phyloP scores from a whole-genome alignment of 805 yeast genomes.

The Candida boidinii region DNA sequence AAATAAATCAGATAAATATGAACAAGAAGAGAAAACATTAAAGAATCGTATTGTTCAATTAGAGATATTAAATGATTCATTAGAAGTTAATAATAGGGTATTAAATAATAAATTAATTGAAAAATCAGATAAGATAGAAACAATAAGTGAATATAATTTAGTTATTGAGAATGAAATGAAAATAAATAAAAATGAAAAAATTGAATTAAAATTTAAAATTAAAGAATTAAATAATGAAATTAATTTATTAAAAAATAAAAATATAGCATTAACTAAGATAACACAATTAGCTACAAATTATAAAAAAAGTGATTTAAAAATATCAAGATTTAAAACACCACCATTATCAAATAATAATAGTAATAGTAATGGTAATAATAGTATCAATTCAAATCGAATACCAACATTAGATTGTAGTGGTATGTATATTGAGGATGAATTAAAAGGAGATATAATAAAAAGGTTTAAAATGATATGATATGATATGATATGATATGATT shows the following conservation, averaged over 20 bases:
- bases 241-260: not conserved
- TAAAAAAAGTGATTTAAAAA: not conserved
- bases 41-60: too few species aligned
- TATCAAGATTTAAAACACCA: not conserved
- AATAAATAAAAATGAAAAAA: not conserved
- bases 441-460: too few species aligned
- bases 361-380: not conserved
- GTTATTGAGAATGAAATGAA: not conserved
- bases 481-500: too few species aligned
- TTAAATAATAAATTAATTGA: constrained; percentile 23
- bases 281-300: not conserved
- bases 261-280: too few species aligned
- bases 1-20: constrained; percentile 4
- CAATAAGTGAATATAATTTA: too few species aligned
- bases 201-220: not conserved
- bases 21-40: constrained; percentile 16
- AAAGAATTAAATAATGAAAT: not conserved
- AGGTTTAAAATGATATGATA: too few species aligned
- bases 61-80: too few species aligned
- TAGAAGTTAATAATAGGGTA: constrained; percentile 12
- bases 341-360: not conserved
- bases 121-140: not conserved
- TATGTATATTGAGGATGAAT: too few species aligned
- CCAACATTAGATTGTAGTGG: not conserved
- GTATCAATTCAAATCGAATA: not conserved